Percentiles rank a stretch among this genome's conserved stretches.
phyloP scores from a whole-genome alignment of 1,284 basidiomycete species.

The Trichosporon coremiiforme region DNA sequence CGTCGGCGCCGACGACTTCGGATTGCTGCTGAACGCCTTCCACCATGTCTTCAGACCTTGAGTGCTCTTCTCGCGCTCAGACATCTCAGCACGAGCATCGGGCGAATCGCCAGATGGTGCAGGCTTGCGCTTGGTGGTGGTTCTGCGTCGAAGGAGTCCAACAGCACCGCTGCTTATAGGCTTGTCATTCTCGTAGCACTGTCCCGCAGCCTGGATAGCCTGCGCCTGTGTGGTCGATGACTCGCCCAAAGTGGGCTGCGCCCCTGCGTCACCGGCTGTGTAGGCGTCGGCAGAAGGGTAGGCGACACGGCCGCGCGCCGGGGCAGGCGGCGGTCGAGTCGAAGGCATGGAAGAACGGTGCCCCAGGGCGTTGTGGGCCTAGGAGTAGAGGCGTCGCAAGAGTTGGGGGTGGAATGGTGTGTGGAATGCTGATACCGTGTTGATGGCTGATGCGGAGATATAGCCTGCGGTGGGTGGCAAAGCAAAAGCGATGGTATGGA shows the following conservation, averaged over 20 bases:
- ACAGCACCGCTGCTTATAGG: neutral
- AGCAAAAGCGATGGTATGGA: neutral
- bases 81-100: slow-evolving; percentile 16
- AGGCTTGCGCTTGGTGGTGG: slow-evolving; percentile 13
- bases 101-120: neutral
- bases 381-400: slow-evolving; percentile 17
- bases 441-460: neutral
- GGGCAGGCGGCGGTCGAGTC: slow-evolving; percentile 45
- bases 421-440: neutral
- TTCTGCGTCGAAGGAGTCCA: slow-evolving; percentile 7
- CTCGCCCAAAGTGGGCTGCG: slow-evolving; percentile 13
- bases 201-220: slow-evolving; percentile 2
- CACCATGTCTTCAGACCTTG: slow-evolving; percentile 76
- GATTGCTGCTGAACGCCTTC: slow-evolving; percentile 62
- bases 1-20: slow-evolving; percentile 19
- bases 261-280: slow-evolving; percentile 44
- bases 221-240: slow-evolving; percentile 16
- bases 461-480: slow-evolving; percentile 15
- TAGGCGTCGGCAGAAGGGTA: slow-evolving; percentile 51
- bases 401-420: slow-evolving; percentile 17
- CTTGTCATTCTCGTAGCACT: slow-evolving; percentile 32
- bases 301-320: slow-evolving; percentile 43
- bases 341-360: slow-evolving; percentile 42
- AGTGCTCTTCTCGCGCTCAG: slow-evolving; percentile 40
- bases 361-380: slow-evolving; percentile 16